Percentiles rank a stretch among this genome's conserved stretches.
Evolutionary conservation across 2,329 filamentous ascomycete genomes (phyloP).

Genomic region (Emergomyces pasteurianus): DNA sequence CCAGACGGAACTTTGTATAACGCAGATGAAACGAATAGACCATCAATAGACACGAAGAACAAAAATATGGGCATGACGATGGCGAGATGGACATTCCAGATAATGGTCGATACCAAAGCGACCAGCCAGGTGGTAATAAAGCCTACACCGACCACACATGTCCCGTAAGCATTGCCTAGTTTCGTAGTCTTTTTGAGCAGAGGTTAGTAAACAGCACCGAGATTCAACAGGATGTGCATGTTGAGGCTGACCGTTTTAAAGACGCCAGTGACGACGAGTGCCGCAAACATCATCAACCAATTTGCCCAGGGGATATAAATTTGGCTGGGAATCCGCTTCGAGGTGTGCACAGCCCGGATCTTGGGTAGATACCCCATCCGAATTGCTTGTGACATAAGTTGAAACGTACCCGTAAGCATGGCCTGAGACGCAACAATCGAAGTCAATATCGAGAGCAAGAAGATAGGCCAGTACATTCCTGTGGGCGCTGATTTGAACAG

Average conservation of each 20-base stretch:
- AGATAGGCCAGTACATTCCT: slow-evolving; percentile 54
- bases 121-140: slow-evolving; percentile 69
- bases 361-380: slow-evolving; percentile 63
- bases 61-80: slow-evolving; percentile 53
- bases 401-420: slow-evolving; percentile 65
- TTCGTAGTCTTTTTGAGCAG: slow-evolving; percentile 43
- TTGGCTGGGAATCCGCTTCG: slow-evolving; percentile 58
- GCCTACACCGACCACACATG: slow-evolving; percentile 69
- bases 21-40: slow-evolving; percentile 56
- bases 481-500: slow-evolving; percentile 61
- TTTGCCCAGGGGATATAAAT: slow-evolving; percentile 66
- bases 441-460: slow-evolving; percentile 57
- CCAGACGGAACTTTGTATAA: slow-evolving; percentile 63
- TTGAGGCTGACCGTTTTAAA: slow-evolving; percentile 47
- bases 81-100: slow-evolving; percentile 53
- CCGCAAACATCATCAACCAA: slow-evolving; percentile 65
- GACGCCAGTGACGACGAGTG: slow-evolving; percentile 59
- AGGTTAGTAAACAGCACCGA: background rate
- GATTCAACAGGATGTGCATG: background rate
- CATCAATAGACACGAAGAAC: slow-evolving; percentile 54
- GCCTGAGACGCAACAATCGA: slow-evolving; percentile 68
- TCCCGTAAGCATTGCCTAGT: slow-evolving; percentile 63
- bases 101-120: slow-evolving; percentile 56
- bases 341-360: slow-evolving; percentile 61
- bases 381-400: slow-evolving; percentile 60